Base-by-base conservation (phyloP, 2,329 filamentous ascomycete genomes). In the Cordyceps farinosa region DNA sequence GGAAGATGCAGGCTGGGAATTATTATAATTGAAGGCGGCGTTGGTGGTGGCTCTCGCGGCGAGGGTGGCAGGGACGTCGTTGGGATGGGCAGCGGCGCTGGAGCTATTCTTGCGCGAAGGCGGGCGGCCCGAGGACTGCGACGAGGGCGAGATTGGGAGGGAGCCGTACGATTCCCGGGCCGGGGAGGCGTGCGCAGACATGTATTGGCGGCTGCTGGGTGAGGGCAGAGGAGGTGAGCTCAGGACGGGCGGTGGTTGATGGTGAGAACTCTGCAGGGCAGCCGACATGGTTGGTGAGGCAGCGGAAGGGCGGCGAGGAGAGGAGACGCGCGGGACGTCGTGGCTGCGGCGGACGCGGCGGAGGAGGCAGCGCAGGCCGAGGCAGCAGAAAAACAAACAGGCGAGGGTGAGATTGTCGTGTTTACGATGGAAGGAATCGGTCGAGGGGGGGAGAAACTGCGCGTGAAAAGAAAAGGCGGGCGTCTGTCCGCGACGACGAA, bases 231-330 rank as follows among this genome's bases (percentile, higher is more conserved):
- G 79, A 68, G 81, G 79, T 65, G 80, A 77, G 62, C 79, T 75
- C 69, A 82, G 73, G 66, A 78, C 77, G 66, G 78, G 76, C 68
- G 79, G 76, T 72, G 82, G 81, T 72, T 84, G 82, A 74, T 84
- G 83, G 69, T 83, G 79, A 72, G 81, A 77, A 67, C 84, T 78
- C 76, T 89, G 87, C 73, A 89, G 77, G 70, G 83, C 83, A 79
- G 86, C 84, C 75, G 84, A 86, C 77, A 83, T 85, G 85, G 85
- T 87, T 76, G 34, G 50, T 22, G 51, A 55, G 30, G 51, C n/a
- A 40, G 47, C 44, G 50, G 51, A 42, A 8, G 52, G 10, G 30
- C 40, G 60, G 32, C 38, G 51, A 15, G 60, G 40, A 29, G 42
- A 42, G 32, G 34, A 50, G 51, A 62, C 60, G 60, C 60, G 60